Base-by-base conservation (phyloP, 2,329 filamentous ascomycete genomes). In the Alternaria ethzedia region DNA sequence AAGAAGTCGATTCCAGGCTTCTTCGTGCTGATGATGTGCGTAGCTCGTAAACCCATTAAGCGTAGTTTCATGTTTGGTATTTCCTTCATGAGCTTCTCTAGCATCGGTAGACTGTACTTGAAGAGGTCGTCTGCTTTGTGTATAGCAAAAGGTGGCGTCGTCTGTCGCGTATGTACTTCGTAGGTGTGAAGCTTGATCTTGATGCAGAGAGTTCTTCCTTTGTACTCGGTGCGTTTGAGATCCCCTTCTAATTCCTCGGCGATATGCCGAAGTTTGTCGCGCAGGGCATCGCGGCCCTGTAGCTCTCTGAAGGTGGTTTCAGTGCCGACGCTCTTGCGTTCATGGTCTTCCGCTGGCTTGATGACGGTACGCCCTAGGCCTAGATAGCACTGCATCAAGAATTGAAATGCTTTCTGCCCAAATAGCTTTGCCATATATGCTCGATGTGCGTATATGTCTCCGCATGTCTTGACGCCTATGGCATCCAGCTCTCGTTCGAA, bases 141-240 rank as follows among this genome's bases (percentile, higher is more conserved):
- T 2, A 97, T 85, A 0, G 94, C 89, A 68, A 90, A 91, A 0
- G 92, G 90, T 3, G 90, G 86, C 4, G 91, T 88, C 6, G 88
- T 87, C 76, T 99, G 96, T 30, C 96, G 86, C 0, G 94, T 97
- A 55, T 93, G 86, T 20, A 97, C 92, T 78, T 98, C 94, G 72
- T 95, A 99, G 0, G 94, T 97, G 77, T 97, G 93, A 8, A 98
- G 83, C 78, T 99, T 99, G 68, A 97, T 86, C 79, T 99, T 99
- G 36, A 99, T 83, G 21, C 93, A 93, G 2, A 99, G 82, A 0
- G 95, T 98, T n/a, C 93, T 88, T 1, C 95, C 95, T 79, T 95
- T 97, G 80, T 92, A 93, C 67, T 92, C 88, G 2, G 92, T 93
- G 25, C 89, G 87, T 61, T 86, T 85, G 82, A 98, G 85, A 73